Percentiles rank a stretch among this genome's conserved stretches.
phyloP scores from a whole-genome alignment of 108 stramenopile species.

The Skeletonema potamos region DNA sequence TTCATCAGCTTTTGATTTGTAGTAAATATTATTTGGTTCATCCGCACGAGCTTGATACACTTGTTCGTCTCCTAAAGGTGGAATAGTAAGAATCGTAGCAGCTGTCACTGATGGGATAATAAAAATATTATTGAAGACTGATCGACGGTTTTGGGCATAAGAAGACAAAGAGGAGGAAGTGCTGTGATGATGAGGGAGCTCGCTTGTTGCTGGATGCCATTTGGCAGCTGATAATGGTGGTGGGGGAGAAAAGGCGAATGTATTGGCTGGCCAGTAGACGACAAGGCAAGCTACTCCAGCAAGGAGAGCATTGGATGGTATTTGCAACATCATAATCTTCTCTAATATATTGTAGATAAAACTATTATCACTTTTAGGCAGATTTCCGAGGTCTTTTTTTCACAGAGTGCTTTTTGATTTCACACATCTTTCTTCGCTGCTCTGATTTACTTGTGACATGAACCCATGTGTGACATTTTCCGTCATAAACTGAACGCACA shows the following conservation, averaged over 20 bases:
- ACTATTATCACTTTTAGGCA: too few relatives aligned
- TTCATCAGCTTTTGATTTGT: slow-evolving; percentile 12
- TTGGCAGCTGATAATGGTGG: not conserved
- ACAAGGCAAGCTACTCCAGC: not conserved
- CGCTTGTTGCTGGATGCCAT: not conserved
- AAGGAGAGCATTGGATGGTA: not conserved
- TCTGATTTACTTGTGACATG: too few relatives aligned
- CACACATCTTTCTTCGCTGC: too few relatives aligned
- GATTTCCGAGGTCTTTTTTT: too few relatives aligned
- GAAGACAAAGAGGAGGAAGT: too few relatives aligned
- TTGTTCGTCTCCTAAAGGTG: not conserved
- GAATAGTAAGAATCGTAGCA: not conserved
- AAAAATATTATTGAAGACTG: not conserved
- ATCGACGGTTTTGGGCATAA: not conserved
- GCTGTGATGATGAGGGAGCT: too few relatives aligned
- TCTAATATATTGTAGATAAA: too few relatives aligned
- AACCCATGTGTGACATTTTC: too few relatives aligned
- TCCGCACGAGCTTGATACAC: slow-evolving; percentile 1
- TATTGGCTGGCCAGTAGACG: not conserved
- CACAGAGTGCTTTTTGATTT: too few relatives aligned
- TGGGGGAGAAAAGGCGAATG: not conserved
- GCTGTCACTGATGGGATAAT: not conserved
- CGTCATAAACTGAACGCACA: too few relatives aligned
- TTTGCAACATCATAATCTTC: not conserved
- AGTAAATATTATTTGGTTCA: slow-evolving; percentile 11